Base-by-base conservation (phyloP, 345 rosid genomes). In the Camelina neglecta region DNA sequence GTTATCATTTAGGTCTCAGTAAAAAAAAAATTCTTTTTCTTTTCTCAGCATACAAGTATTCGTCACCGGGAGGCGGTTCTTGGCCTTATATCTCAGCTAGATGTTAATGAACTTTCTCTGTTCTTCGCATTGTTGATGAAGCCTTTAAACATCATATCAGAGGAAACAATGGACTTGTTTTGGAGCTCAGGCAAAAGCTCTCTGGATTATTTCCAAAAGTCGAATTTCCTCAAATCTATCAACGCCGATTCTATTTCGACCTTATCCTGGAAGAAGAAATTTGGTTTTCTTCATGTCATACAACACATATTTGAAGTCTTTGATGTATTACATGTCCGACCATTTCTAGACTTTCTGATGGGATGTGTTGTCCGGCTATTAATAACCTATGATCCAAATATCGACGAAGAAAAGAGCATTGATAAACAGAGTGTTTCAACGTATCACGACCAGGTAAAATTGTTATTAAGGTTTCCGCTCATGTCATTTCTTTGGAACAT, bases 231-330 rank as follows among this genome's bases (percentile, higher is more conserved):
- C 75, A 80, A 83, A 79, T 81, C 72, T 74, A 83, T 93, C 60
- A 79, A 83, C 1, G 39, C 67, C 12, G 97, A 91, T 68, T 79
- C 83, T 80, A 62, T 89, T 21, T 79, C 80, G 8, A 69, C 77
- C 21, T 67, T 93, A 11, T 76, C 96, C 38, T 82, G 83, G 88
- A 86, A 93, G 83, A 84, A 83, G 78, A 83, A 67, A 72, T 83
- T 66, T 76, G 93, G 91, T 8, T 89, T 89, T 81, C 79, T 93
- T 81, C 91, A 91, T 78, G 98, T 93, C 45, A 79, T 91, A 65
- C 82, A 88, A 78, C 88, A 87, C 65, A 64, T 88, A 63, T 79
- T 89, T 53, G 81, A 77, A 70, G 85, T 82, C 72, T 88, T 93
- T 82, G 93, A 86, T 81, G 91, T 80, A 74, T 75, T 80, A 29